phyloP scores from a whole-genome alignment of 331 rosid species.

The Telfairia occidentalis region DNA sequence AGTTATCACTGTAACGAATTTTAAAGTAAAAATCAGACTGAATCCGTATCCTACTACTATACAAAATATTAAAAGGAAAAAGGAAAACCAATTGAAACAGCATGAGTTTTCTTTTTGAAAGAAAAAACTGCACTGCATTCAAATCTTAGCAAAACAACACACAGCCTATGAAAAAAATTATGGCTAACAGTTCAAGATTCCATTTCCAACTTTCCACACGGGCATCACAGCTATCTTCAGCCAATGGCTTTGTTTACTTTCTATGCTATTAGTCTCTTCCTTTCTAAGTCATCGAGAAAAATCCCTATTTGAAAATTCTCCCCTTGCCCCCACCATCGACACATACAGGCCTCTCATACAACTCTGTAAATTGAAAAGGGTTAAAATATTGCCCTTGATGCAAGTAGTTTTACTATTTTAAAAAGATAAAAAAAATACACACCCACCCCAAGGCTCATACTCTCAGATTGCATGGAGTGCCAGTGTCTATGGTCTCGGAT shows the following conservation, averaged over 20 bases:
- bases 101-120: background rate
- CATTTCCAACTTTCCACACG: background rate
- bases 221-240: background rate
- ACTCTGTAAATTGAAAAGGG: background rate
- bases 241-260: background rate
- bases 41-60: too few species aligned
- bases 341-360: background rate
- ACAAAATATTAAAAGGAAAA: too few species aligned
- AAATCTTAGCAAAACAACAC: background rate
- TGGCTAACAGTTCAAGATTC: background rate
- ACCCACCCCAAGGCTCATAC: too few species aligned
- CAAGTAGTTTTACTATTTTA: background rate
- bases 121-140: background rate
- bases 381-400: background rate
- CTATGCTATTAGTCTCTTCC: background rate
- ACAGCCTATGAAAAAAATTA: background rate
- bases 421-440: too few species aligned
- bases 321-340: background rate
- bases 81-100: background rate
- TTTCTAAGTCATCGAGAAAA: background rate
- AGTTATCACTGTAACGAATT: too few species aligned
- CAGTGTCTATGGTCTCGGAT: too few species aligned
- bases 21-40: too few species aligned
- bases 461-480: too few species aligned
- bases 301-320: background rate